These are phyloP conservation scores for Populus pruinosa DNA, from an alignment of 345 rosid genomes.

Conservation along the genomic window DNA sequence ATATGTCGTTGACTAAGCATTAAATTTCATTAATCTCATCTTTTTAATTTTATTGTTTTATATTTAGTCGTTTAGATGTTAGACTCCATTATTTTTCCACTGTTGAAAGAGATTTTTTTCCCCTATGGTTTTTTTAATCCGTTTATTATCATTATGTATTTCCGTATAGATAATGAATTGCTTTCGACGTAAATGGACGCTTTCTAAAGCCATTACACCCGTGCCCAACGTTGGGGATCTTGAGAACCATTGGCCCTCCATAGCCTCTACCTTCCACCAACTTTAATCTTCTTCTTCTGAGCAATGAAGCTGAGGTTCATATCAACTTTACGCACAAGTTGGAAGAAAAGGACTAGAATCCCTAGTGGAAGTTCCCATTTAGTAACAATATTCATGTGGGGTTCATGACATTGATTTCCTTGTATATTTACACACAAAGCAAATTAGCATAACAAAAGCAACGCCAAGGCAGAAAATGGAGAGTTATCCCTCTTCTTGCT, in stretches of 20 bases:
- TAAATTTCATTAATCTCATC: too few species aligned
- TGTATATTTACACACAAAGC: background rate
- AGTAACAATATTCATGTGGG: background rate
- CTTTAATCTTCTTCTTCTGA: background rate
- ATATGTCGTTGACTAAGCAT: too few species aligned
- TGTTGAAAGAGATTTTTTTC: too few species aligned
- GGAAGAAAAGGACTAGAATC: constrained; percentile 7
- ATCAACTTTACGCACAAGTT: constrained; percentile 6
- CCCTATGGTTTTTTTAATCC: too few species aligned
- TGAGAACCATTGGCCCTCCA: constrained; percentile 8
- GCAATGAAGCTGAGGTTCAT: constrained; percentile 4
- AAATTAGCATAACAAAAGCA: background rate
- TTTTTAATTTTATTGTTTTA: too few species aligned
- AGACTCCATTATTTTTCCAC: too few species aligned
- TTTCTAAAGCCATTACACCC: constrained; percentile 9
- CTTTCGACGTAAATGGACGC: constrained; percentile 15
- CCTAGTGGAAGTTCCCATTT: constrained; percentile 3
- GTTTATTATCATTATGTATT: too few species aligned
- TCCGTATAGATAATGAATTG: background rate
- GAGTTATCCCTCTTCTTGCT: too few species aligned
- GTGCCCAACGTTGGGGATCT: constrained; percentile 7
- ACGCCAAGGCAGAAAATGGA: background rate
- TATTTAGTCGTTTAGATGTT: too few species aligned
- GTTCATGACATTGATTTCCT: constrained; percentile 3
- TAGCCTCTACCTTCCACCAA: background rate